Base-by-base conservation (phyloP, 164 flowering plant species). In the Sextonia rubra region DNA sequence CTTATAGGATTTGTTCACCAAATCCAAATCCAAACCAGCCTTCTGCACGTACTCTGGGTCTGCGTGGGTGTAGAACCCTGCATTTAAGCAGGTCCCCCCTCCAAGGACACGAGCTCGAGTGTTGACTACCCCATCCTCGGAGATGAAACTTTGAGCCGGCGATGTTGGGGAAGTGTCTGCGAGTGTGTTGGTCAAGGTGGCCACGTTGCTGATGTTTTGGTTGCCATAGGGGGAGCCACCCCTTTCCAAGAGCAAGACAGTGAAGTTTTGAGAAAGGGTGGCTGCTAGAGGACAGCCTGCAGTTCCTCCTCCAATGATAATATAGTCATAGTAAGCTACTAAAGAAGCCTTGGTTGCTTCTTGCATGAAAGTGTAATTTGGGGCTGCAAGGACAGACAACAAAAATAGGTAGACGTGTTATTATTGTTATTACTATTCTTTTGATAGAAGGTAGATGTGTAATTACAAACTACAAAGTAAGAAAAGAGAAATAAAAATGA, bases 301-400 rank as follows among this genome's bases (percentile, higher is more conserved):
- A 3, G 98, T 90, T 49, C 98, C 98, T 22, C 97, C 98, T 0
- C 98, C 98, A 20, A 91, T 62, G 66, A 93, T 69, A 32, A 93
- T 89, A 87, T 93, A 93, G 73, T 91, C 94, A 64, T 82, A 87
- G 78, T 48, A 75, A 0, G 72, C n/a, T 1, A 72, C 4, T 2
- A 71, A 69, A 0, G 94, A 90, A 2, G 96, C 89, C 11, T 79
- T 32, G 14, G 83, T 85, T 55, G 96, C 96, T 18, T 88, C 82
- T 5, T 81, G 79, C 7, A 90, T 64, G 61, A 92, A 92, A 0
- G 82, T 70, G 73, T 83, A 85, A 60, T 86, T 66, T n/a, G 90
- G 93, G 72, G 84, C 94, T 90, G 87, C 69, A 70, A n/a, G 17
- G 6, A 30, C 14, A n/a, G 3, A 61, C 6, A 30, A 4, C 37